phyloP scores from a whole-genome alignment of 768 basidiomycete genomes.

The Russula lepida region DNA sequence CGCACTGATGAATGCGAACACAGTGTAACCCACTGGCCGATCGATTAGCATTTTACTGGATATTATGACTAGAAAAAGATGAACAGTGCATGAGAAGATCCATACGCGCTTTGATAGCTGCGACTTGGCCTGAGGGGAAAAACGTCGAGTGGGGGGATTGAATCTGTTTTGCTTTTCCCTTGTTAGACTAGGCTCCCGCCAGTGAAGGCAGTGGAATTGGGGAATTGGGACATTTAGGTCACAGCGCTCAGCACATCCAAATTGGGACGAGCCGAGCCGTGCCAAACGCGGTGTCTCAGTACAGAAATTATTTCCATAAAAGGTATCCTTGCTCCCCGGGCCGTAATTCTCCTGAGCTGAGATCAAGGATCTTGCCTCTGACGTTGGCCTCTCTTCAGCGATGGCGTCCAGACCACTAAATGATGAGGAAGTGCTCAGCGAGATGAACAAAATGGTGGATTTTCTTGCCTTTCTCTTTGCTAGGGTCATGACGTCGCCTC shows the following conservation, averaged over 20 bases:
- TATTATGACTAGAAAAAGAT: constrained; percentile 25
- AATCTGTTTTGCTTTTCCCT: constrained; percentile 50
- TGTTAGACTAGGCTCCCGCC: constrained; percentile 35
- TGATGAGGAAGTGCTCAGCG: constrained; percentile 90
- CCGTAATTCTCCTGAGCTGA: not conserved
- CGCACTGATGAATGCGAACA: constrained; percentile 66
- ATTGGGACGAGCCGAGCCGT: too few relatives aligned
- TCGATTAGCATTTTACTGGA: constrained; percentile 14
- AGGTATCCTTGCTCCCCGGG: not conserved
- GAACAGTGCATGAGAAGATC: constrained; percentile 67
- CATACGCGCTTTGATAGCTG: constrained; percentile 50
- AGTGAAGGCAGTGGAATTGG: constrained; percentile 35
- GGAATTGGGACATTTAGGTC: constrained; percentile 58
- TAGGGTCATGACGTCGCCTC: constrained; percentile 2
- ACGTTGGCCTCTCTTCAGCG: not conserved
- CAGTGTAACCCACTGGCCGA: constrained; percentile 73
- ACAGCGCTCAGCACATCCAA: too few relatives aligned
- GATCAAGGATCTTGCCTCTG: not conserved
- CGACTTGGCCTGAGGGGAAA: constrained; percentile 51
- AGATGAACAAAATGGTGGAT: constrained; percentile 98
- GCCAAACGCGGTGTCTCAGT: too few relatives aligned
- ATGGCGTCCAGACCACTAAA: constrained; percentile 78
- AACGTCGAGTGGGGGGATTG: constrained; percentile 23
- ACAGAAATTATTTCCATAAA: not conserved
- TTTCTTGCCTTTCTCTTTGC: constrained; percentile 20